Percentiles rank a stretch among this genome's conserved stretches.
These are phyloP conservation scores for Zygosaccharomyces gambellarensis DNA, from an alignment of 805 yeast genomes.

Conservation along the genomic window DNA sequence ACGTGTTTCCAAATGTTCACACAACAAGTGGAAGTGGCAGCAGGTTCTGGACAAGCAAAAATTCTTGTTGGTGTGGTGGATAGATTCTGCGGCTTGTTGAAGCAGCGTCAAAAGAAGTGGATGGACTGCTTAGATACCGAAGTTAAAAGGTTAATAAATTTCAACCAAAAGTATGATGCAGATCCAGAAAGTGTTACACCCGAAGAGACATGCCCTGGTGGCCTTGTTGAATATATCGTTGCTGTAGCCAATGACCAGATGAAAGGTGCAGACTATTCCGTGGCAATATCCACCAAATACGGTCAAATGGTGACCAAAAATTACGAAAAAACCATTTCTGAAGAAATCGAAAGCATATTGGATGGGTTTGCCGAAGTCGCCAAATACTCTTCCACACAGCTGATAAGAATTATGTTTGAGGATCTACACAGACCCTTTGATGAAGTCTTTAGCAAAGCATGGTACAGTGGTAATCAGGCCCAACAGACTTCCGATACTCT, in stretches of 20 bases:
- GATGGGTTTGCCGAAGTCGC: slow-evolving; percentile 78
- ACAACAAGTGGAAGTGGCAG: slow-evolving; percentile 87
- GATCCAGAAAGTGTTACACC: slow-evolving; percentile 36
- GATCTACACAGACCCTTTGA: slow-evolving; percentile 63
- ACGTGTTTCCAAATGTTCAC: slow-evolving; percentile 76
- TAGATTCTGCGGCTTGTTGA: slow-evolving; percentile 58
- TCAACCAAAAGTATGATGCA: slow-evolving; percentile 30
- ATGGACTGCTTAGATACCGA: slow-evolving; percentile 50
- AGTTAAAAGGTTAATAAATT: slow-evolving; percentile 37
- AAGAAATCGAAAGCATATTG: slow-evolving; percentile 56
- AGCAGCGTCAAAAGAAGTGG: slow-evolving; percentile 62
- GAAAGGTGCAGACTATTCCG: slow-evolving; percentile 63
- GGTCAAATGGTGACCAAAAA: slow-evolving; percentile 61
- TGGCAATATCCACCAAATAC: slow-evolving; percentile 62
- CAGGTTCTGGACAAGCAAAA: slow-evolving; percentile 75
- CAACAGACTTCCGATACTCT: slow-evolving; percentile 65
- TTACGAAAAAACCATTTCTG: slow-evolving; percentile 55
- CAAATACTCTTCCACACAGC: slow-evolving; percentile 52
- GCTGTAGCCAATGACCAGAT: slow-evolving; percentile 84
- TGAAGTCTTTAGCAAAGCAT: slow-evolving; percentile 57
- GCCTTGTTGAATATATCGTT: slow-evolving; percentile 71
- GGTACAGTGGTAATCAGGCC: slow-evolving; percentile 61
- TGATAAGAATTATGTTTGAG: slow-evolving; percentile 59
- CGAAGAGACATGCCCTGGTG: slow-evolving; percentile 54
- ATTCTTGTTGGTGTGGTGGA: slow-evolving; percentile 74